These are phyloP conservation scores for Pseudogymnoascus pannorum DNA, from an alignment of 2,329 filamentous ascomycete species.

Conservation along the genomic window DNA sequence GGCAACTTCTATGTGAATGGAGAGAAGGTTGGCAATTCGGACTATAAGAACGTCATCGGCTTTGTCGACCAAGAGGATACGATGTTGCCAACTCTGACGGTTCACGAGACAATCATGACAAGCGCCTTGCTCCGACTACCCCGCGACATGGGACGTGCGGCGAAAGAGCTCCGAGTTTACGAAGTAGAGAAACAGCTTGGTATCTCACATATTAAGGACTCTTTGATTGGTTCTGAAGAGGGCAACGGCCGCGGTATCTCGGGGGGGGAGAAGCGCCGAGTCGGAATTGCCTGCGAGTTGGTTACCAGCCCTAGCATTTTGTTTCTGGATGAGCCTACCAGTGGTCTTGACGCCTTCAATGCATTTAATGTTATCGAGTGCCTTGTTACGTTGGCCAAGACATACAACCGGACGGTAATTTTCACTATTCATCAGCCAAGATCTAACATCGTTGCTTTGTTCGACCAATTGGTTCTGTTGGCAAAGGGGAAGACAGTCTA, in stretches of 20 bases:
- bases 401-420: conserved; percentile 92
- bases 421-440: conserved; percentile 98
- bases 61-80: conserved; percentile 99
- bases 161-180: conserved; percentile 85
- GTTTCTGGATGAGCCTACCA: conserved; percentile 95
- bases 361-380: conserved; percentile 98
- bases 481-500: conserved; percentile 88
- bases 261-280: conserved; percentile 90
- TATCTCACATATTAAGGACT: conserved; percentile 88
- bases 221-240: conserved; percentile 92
- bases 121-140: conserved; percentile 90
- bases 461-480: conserved; percentile 86
- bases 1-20: conserved; percentile 93
- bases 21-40: conserved; percentile 73
- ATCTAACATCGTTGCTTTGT: conserved; percentile 96
- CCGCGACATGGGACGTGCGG: conserved; percentile 74
- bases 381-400: conserved; percentile 87
- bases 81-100: conserved; percentile 89
- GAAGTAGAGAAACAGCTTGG: conserved; percentile 96
- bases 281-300: conserved; percentile 94
- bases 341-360: conserved; percentile 91
- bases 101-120: conserved; percentile 94
- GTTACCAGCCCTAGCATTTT: conserved; percentile 96
- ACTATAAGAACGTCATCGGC: conserved; percentile 87
- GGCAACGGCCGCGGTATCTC: conserved; percentile 91